phyloP scores from a whole-genome alignment of 306 rosid genomes.

The Lagenaria siceraria region DNA sequence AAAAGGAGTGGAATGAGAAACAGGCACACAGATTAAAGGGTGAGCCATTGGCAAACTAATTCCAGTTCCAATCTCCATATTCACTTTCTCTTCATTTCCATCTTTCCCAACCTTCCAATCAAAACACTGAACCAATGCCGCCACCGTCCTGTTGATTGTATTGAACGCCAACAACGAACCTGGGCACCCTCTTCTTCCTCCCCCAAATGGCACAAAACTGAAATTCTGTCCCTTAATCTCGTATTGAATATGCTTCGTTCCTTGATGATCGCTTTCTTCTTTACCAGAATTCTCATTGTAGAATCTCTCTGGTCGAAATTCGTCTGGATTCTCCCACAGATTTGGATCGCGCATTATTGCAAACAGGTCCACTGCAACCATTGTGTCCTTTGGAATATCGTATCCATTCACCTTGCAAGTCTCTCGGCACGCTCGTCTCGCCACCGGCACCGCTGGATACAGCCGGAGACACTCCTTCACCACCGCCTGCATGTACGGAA shows the following conservation, averaged over 20 bases:
- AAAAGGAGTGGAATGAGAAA: constrained; percentile 14
- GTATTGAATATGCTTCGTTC: not conserved
- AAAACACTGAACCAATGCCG: constrained; percentile 45
- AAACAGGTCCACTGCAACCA: constrained; percentile 33
- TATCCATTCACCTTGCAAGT: constrained; percentile 26
- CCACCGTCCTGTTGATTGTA: constrained; percentile 21
- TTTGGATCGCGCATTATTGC: constrained; percentile 41
- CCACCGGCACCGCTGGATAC: constrained; percentile 28
- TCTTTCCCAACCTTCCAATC: constrained; percentile 37
- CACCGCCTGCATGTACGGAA: constrained; percentile 35
- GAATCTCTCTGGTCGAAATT: constrained; percentile 36
- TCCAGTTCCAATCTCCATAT: constrained; percentile 33
- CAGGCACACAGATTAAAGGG: constrained; percentile 6
- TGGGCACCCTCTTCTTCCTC: constrained; percentile 36
- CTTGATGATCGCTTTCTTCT: constrained; percentile 3
- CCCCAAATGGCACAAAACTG: constrained; percentile 35
- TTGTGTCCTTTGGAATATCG: constrained; percentile 27
- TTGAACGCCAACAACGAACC: constrained; percentile 29
- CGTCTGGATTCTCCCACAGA: constrained; percentile 26
- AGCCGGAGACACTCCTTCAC: constrained; percentile 35
- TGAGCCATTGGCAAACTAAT: constrained; percentile 32
- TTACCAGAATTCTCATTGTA: not conserved
- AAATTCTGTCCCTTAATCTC: constrained; percentile 14
- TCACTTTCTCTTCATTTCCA: constrained; percentile 20
- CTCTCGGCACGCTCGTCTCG: constrained; percentile 23